Evolutionary conservation across 2,329 filamentous ascomycete genomes (phyloP).

Genomic region (Ascochyta clinopodiicola): DNA sequence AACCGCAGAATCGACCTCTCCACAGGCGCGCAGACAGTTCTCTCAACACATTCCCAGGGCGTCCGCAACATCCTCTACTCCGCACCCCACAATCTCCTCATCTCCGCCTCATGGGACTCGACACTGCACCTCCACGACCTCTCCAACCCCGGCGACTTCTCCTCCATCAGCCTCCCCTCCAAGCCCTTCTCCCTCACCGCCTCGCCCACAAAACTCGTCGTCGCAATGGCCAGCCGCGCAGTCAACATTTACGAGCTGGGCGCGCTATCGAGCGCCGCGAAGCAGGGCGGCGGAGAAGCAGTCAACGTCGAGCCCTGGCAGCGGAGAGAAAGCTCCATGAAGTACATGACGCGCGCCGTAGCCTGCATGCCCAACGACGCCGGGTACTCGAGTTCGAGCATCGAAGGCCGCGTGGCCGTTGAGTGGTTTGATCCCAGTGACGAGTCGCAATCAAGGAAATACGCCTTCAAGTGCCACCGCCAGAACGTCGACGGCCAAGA

Average conservation of each 20-base stretch:
- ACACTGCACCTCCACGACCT: constrained; percentile 85
- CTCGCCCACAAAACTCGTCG: constrained; percentile 85
- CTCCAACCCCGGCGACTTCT: constrained; percentile 60
- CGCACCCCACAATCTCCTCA: constrained; percentile 74
- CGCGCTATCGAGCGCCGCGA: constrained; percentile 59
- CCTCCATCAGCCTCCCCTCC: constrained; percentile 74
- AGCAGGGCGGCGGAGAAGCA: constrained; percentile 24
- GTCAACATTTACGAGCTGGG: constrained; percentile 93
- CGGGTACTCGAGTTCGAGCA: constrained; percentile 89
- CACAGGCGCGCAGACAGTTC: constrained; percentile 72
- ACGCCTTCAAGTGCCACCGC: constrained; percentile 98
- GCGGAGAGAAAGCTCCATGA: constrained; percentile 88
- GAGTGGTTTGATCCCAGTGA: constrained; percentile 95
- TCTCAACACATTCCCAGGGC: constrained; percentile 80
- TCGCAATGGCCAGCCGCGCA: constrained; percentile 93
- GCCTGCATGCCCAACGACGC: constrained; percentile 96
- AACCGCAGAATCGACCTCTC: constrained; percentile 69
- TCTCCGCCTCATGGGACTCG: constrained; percentile 93
- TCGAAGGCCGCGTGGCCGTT: constrained; percentile 93
- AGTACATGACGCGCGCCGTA: constrained; percentile 93
- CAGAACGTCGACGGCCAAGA: constrained; percentile 75
- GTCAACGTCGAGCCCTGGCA: constrained; percentile 82
- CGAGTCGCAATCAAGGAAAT: constrained; percentile 89
- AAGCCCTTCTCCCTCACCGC: constrained; percentile 86
- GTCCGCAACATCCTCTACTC: constrained; percentile 87